Conservation (phyloP, 2,329 filamentous ascomycete species). For the Fusarium palustre region DNA sequence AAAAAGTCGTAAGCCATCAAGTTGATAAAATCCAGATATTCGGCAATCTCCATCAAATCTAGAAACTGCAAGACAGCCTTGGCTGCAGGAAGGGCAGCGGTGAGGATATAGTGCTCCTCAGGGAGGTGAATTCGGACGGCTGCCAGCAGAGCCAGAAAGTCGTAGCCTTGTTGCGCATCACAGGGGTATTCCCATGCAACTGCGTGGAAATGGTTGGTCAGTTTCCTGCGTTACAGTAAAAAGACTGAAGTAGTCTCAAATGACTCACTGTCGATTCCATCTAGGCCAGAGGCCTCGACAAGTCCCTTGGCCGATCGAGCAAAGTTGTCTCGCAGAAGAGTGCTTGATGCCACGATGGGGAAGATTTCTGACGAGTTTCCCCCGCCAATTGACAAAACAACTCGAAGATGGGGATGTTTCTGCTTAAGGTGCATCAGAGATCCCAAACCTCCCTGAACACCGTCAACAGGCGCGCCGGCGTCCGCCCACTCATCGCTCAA, state of each 20-base stretch:
- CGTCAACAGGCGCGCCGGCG: slow-evolving; percentile 77
- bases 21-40: slow-evolving; percentile 80
- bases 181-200: slow-evolving; percentile 86
- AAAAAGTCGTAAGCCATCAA: slow-evolving; percentile 85
- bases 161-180: slow-evolving; percentile 71
- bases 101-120: slow-evolving; percentile 74
- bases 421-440: slow-evolving; percentile 80
- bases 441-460: slow-evolving; percentile 75
- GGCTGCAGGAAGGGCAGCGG: slow-evolving; percentile 77
- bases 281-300: slow-evolving; percentile 73
- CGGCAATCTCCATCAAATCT: slow-evolving; percentile 70
- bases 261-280: slow-evolving; percentile 74
- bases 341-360: slow-evolving; percentile 72
- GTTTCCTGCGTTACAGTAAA: not conserved
- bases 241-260: not conserved
- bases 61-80: slow-evolving; percentile 76
- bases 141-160: slow-evolving; percentile 77
- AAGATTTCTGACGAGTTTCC: slow-evolving; percentile 74
- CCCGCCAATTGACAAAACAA: slow-evolving; percentile 83
- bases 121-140: slow-evolving; percentile 75
- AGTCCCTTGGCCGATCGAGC: slow-evolving; percentile 73
- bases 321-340: slow-evolving; percentile 74
- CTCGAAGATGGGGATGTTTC: slow-evolving; percentile 75
- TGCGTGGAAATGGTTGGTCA: slow-evolving; percentile 51
- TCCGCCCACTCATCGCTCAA: slow-evolving; percentile 85